Percentiles rank a stretch among this genome's conserved stretches.
Evolutionary conservation across 352 stramenopile species (phyloP).

Genomic region (Phytophthora ramorum): DNA sequence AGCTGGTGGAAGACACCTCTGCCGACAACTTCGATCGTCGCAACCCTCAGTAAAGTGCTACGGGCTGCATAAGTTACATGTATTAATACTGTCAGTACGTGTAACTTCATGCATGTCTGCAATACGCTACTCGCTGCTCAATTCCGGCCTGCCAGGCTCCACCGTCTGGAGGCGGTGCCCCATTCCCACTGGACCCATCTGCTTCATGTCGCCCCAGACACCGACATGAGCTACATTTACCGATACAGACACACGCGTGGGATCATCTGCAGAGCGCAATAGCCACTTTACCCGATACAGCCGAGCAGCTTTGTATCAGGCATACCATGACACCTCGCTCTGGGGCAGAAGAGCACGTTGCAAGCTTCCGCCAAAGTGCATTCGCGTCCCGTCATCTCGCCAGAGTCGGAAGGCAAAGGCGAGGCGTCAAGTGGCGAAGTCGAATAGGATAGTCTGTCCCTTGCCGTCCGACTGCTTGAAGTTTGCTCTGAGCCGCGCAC

Average conservation of each 20-base stretch:
- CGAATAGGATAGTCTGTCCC: conserved; percentile 14
- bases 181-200: not conserved
- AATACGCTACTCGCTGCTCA: no score
- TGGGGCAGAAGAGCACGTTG: conserved; percentile 24
- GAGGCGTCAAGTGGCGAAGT: conserved; percentile 14
- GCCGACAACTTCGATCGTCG: no score
- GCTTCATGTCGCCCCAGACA: conserved; percentile 14
- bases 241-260: not conserved
- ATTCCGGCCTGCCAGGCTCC: not conserved
- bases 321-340: not conserved
- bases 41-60: no score
- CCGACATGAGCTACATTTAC: not conserved
- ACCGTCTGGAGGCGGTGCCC: not conserved
- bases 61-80: no score
- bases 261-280: not conserved
- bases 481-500: conserved; percentile 11
- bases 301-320: not conserved
- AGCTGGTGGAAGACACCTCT: no score
- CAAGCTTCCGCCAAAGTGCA: conserved; percentile 13
- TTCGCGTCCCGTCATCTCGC: conserved; percentile 9
- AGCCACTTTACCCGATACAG: not conserved
- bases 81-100: no score
- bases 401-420: conserved; percentile 2
- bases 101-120: no score
- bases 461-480: conserved; percentile 31